These are phyloP conservation scores for Epichloe coenophiala DNA, from an alignment of 2,329 filamentous ascomycete species.

Conservation along the genomic window DNA sequence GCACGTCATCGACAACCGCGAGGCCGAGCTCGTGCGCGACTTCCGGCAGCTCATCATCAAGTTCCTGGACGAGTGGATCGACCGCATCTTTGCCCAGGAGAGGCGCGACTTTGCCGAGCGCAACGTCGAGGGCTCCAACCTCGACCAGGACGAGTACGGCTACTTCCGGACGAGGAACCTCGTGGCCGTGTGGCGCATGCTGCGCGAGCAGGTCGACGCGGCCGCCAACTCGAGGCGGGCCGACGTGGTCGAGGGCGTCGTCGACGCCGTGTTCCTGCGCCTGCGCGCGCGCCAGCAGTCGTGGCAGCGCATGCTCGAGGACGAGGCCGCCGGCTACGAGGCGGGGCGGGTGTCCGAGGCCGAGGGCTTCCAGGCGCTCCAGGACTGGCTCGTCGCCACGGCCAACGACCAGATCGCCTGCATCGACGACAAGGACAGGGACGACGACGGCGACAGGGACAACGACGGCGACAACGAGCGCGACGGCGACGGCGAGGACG, in stretches of 20 bases:
- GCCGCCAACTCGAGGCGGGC: conserved; percentile 72
- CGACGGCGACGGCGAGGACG: conserved; percentile 64
- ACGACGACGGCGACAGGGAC: too few species aligned
- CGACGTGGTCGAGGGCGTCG: conserved; percentile 87
- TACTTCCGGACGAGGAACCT: conserved; percentile 87
- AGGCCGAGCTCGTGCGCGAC: conserved; percentile 79
- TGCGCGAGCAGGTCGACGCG: conserved; percentile 80
- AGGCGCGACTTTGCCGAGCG: conserved; percentile 68
- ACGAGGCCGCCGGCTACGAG: conserved; percentile 68
- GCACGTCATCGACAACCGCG: conserved; percentile 81
- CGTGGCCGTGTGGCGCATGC: conserved; percentile 93
- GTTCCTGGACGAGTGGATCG: conserved; percentile 95
- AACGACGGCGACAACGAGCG: too few species aligned
- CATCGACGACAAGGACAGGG: conserved; percentile 93
- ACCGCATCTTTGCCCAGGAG: conserved; percentile 76
- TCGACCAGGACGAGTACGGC: conserved; percentile 79
- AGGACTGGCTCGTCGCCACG: conserved; percentile 93
- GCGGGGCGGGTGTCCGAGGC: conserved; percentile 37
- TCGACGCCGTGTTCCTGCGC: conserved; percentile 89
- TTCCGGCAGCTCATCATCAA: conserved; percentile 93
- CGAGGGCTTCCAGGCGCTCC: conserved; percentile 62
- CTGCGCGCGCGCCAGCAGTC: conserved; percentile 69
- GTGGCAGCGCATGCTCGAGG: conserved; percentile 80
- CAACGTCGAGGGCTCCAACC: conserved; percentile 56
- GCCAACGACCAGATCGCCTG: conserved; percentile 98